Conservation (phyloP, 129 eudicot genomes). For the Mikania micrantha region DNA sequence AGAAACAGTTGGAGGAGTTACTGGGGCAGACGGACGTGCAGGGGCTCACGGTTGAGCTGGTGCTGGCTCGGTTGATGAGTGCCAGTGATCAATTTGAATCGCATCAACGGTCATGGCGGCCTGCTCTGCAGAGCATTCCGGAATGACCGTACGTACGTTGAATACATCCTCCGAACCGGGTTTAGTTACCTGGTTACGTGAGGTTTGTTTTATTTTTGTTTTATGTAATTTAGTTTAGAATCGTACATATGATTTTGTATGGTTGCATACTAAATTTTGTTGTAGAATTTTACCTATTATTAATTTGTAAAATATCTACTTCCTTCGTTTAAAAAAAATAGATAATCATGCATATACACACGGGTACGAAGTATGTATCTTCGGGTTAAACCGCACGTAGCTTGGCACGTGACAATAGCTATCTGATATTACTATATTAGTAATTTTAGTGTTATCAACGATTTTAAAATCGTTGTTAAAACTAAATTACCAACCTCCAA, state of each 20-base stretch:
- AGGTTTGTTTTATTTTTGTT: background rate
- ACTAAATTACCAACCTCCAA: too few relatives aligned
- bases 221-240: background rate
- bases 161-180: background rate
- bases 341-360: too few relatives aligned
- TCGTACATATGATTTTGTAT: background rate
- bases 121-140: slow-evolving; percentile 45
- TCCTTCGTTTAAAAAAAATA: too few relatives aligned
- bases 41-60: slow-evolving; percentile 33
- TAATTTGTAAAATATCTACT: too few relatives aligned
- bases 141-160: slow-evolving; percentile 17
- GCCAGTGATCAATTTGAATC: slow-evolving; percentile 27
- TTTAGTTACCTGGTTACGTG: background rate
- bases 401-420: too few relatives aligned
- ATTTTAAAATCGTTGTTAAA: too few relatives aligned
- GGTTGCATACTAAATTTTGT: too few relatives aligned
- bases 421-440: too few relatives aligned
- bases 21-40: slow-evolving; percentile 31
- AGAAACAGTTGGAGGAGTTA: slow-evolving; percentile 45
- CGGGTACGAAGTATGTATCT: too few relatives aligned
- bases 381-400: too few relatives aligned
- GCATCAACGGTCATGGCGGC: slow-evolving; percentile 43
- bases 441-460: too few relatives aligned
- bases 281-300: too few relatives aligned
- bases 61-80: slow-evolving; percentile 29